These are phyloP conservation scores for Trichoderma gracile DNA, from an alignment of 2,329 filamentous ascomycete species.

Conservation along the genomic window DNA sequence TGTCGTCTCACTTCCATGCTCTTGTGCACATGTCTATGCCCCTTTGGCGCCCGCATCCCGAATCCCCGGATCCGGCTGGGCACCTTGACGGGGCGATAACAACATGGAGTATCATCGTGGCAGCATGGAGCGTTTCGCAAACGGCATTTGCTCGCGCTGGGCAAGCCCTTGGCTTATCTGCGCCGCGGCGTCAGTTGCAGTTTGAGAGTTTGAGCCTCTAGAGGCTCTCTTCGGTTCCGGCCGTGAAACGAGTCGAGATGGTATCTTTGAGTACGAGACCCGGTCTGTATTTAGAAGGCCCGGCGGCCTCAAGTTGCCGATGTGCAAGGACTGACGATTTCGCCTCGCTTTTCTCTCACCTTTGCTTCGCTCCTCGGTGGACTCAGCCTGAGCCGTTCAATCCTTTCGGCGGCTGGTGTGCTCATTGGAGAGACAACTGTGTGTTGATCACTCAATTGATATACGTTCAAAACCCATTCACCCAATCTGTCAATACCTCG, in stretches of 20 bases:
- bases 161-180: too few species aligned
- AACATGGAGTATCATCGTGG: too few species aligned
- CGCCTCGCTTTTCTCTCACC: slow-evolving; percentile 18
- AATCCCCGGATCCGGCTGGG: not conserved
- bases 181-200: too few species aligned
- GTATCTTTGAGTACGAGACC: not conserved
- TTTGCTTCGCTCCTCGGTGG: not conserved
- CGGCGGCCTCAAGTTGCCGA: not conserved
- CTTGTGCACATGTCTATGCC: too few species aligned
- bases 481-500: slow-evolving; percentile 14
- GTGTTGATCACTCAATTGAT: slow-evolving; percentile 20
- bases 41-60: not conserved
- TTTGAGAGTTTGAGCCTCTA: not conserved
- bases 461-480: slow-evolving; percentile 29
- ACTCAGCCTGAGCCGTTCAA: slow-evolving; percentile 34
- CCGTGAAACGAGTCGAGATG: not conserved
- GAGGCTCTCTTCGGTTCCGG: not conserved
- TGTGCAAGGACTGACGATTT: not conserved
- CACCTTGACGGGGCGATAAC: too few species aligned
- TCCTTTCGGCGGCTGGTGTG: slow-evolving; percentile 39
- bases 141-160: too few species aligned
- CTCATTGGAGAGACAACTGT: slow-evolving; percentile 24
- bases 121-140: too few species aligned
- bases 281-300: slow-evolving; percentile 25
- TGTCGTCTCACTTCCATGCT: not conserved